Evolutionary conservation across 352 stramenopile species (phyloP), one percentile per base, ranked within the genome.

Genomic region (Phytopythium cucurbitacearum): DNA sequence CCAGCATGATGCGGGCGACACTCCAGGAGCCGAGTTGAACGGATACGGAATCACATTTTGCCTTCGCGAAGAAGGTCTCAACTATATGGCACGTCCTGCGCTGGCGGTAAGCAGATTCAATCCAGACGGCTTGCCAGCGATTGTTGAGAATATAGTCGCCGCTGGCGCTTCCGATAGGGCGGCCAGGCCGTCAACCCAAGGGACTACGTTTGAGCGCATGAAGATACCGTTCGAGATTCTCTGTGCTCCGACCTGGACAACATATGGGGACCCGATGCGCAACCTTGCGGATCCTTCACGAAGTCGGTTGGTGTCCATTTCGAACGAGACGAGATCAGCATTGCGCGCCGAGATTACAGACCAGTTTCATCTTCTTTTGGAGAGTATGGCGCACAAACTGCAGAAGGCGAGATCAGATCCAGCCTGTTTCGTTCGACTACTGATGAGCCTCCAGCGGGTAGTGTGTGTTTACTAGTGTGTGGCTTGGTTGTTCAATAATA

Each of bases 31-130:
- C 16, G 74, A 74, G 32, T 55, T 85, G 11, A 73, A 71, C 53
- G 76, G 76, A 7, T 87, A 83, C 49, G 76, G 76, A 7, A 61
- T 87, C 11, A 47, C 64, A 21, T 87, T 85, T 41, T 77, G 65
- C 16, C 65, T 73, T 45, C 67, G 72, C 45, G 73, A 87, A 48
- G 49, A 57, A 35, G 62, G 62, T 3, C 36, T 70, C 0, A 39
- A 48, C 21, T 62, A 36, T 15, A 32, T 69, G 39, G 44, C 15
- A 12, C 35, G 15, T 36, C 11, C 40, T 5, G 33, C 34, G 3
- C 16, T 15, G 12, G 9, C 11, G 4, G 12, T 15, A 7, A 35
- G 16, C n/a, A 15, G 32, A 12, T 37, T 42, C 10, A 34, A 7
- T 5, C 37, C 48, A 6, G 13, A 68, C 21, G 16, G 45, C 11